Conservation (phyloP, 73 alveolate species). For the Paramecium caudatum region DNA sequence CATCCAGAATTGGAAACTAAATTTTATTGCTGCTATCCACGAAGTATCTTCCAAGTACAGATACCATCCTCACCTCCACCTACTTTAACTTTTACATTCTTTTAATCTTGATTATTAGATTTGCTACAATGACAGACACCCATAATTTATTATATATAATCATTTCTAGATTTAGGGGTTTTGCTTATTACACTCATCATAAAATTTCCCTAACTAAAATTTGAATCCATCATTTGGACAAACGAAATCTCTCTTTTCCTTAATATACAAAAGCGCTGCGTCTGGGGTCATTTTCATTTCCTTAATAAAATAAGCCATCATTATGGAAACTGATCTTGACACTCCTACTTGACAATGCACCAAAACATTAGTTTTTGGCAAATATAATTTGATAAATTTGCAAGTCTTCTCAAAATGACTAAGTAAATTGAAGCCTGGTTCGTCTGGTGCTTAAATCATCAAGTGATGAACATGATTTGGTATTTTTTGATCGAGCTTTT, state of each 20-base stretch:
- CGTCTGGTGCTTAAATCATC: constrained; percentile 51
- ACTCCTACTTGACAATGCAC: constrained; percentile 97
- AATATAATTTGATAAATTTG: constrained; percentile 48
- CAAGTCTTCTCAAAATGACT: constrained; percentile 51
- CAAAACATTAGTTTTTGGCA: constrained; percentile 77
- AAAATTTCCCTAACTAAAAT: constrained; percentile 85
- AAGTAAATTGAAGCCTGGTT: not conserved
- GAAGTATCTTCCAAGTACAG: constrained; percentile 5
- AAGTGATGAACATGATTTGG: constrained; percentile 9
- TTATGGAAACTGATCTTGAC: constrained; percentile 93
- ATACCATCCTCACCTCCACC: constrained; percentile 64
- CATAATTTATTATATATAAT: constrained; percentile 4
- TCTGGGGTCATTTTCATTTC: constrained; percentile 85
- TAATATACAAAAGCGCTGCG: constrained; percentile 90
- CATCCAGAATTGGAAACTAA: constrained; percentile 24
- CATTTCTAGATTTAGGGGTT: not conserved
- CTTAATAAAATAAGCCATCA: constrained; percentile 93
- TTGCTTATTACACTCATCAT: constrained; percentile 46
- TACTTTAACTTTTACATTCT: constrained; percentile 8
- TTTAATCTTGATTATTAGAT: not conserved
- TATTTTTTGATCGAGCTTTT: not conserved
- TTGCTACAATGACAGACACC: constrained; percentile 57
- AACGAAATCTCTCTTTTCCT: constrained; percentile 87
- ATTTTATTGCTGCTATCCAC: not conserved
- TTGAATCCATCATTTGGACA: constrained; percentile 94